These are phyloP conservation scores for Metschnikowia corniflorae DNA, from an alignment of 805 yeast genomes.

Conservation along the genomic window DNA sequence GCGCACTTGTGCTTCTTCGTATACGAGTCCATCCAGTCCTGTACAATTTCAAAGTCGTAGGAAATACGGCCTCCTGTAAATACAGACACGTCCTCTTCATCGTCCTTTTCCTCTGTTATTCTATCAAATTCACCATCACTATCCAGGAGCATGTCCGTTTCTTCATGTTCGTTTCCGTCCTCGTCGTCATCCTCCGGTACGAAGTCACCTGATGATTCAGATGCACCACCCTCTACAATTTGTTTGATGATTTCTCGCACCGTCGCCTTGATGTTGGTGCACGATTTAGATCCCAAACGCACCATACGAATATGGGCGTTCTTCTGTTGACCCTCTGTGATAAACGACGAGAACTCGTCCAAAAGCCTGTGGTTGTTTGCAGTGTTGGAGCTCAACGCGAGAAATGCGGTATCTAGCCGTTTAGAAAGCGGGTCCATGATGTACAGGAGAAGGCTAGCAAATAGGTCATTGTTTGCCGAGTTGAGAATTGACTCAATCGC, in stretches of 20 bases:
- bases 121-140: slow-evolving; percentile 12
- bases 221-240: slow-evolving; percentile 15
- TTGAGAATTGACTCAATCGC: slow-evolving; percentile 29
- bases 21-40: slow-evolving; percentile 27
- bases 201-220: neutral
- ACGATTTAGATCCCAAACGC: slow-evolving; percentile 28
- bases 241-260: slow-evolving; percentile 35
- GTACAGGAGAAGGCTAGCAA: slow-evolving; percentile 24
- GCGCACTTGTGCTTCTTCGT: slow-evolving; percentile 6
- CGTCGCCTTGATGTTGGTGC: slow-evolving; percentile 32
- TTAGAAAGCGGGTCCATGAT: slow-evolving; percentile 15
- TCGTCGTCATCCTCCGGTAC: neutral
- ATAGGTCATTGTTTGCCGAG: slow-evolving; percentile 31
- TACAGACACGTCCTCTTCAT: slow-evolving; percentile 13
- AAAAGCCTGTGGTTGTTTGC: slow-evolving; percentile 39
- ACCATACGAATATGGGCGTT: slow-evolving; percentile 20
- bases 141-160: slow-evolving; percentile 1
- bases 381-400: slow-evolving; percentile 37
- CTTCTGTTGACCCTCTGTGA: slow-evolving; percentile 10
- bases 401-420: slow-evolving; percentile 31
- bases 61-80: slow-evolving; percentile 23
- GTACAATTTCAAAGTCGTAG: slow-evolving; percentile 36
- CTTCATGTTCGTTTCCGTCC: neutral
- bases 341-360: slow-evolving; percentile 29
- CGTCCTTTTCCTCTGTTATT: slow-evolving; percentile 16